These are phyloP conservation scores for Erigeron canadensis DNA, from an alignment of 129 eudicot genomes.

Conservation along the genomic window DNA sequence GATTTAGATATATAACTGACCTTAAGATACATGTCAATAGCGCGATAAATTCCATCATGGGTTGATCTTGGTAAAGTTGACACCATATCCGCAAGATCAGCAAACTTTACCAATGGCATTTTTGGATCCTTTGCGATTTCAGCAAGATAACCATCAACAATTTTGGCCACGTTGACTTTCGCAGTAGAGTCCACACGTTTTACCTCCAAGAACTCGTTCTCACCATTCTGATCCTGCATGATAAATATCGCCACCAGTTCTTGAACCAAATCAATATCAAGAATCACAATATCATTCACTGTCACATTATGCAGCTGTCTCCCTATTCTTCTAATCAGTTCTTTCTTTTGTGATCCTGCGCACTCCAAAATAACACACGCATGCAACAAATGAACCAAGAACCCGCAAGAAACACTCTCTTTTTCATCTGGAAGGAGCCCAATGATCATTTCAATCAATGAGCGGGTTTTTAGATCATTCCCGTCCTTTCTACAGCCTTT, in stretches of 20 bases:
- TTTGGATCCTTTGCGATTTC: slow-evolving; percentile 70
- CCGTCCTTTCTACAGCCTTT: slow-evolving; percentile 39
- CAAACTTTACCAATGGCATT: slow-evolving; percentile 52
- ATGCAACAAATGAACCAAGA: slow-evolving; percentile 62
- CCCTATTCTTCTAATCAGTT: slow-evolving; percentile 46
- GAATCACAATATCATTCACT: slow-evolving; percentile 50
- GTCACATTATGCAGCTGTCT: slow-evolving; percentile 70
- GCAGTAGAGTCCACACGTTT: slow-evolving; percentile 41
- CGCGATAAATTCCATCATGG: slow-evolving; percentile 85
- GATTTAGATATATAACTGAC: slow-evolving; percentile 22
- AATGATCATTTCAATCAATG: slow-evolving; percentile 51
- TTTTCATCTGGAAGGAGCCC: slow-evolving; percentile 52
- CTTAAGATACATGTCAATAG: slow-evolving; percentile 87
- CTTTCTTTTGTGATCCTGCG: slow-evolving; percentile 47
- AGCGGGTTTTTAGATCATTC: slow-evolving; percentile 38
- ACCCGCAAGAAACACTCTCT: slow-evolving; percentile 55
- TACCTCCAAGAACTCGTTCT: slow-evolving; percentile 46
- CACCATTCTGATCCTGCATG: slow-evolving; percentile 43
- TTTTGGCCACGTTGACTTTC: slow-evolving; percentile 63
- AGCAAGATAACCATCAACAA: slow-evolving; percentile 75
- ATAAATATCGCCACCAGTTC: slow-evolving; percentile 62
- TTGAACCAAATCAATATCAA: slow-evolving; percentile 52
- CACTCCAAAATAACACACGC: slow-evolving; percentile 54
- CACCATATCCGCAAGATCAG: slow-evolving; percentile 74
- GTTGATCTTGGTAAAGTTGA: slow-evolving; percentile 59